These are phyloP conservation scores for Linderniella brevidens DNA, from an alignment of 257 asterid genomes.

Conservation along the genomic window DNA sequence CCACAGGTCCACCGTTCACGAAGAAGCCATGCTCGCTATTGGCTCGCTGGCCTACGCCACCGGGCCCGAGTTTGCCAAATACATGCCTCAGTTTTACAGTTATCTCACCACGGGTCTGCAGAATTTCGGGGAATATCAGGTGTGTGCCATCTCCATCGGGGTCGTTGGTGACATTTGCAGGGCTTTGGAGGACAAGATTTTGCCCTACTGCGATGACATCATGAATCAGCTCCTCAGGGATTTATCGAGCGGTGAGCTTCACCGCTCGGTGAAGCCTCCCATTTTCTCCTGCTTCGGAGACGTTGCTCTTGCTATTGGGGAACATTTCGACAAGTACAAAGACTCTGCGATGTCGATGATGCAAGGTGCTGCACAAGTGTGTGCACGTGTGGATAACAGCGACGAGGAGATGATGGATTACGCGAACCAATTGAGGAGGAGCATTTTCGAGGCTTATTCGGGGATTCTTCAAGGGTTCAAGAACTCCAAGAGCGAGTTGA, in stretches of 20 bases:
- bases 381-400: conserved; percentile 35
- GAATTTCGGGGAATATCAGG: conserved; percentile 77
- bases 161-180: conserved; percentile 82
- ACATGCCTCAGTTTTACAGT: conserved; percentile 61
- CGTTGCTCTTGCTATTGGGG: conserved; percentile 80
- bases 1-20: conserved; percentile 72
- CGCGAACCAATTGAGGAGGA: conserved; percentile 54
- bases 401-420: conserved; percentile 78
- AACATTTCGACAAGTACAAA: conserved; percentile 51
- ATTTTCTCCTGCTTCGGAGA: conserved; percentile 80
- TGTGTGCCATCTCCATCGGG: conserved; percentile 77
- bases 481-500: conserved; percentile 44
- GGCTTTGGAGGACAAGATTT: conserved; percentile 58
- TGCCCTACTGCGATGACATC: conserved; percentile 68
- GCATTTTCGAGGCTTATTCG: conserved; percentile 78
- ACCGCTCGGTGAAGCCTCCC: conserved; percentile 78
- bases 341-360: conserved; percentile 59
- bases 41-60: conserved; percentile 75
- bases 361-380: conserved; percentile 60
- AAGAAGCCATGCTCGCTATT: conserved; percentile 89
- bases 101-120: conserved; percentile 78
- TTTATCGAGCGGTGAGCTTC: conserved; percentile 49
- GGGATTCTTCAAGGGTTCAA: conserved; percentile 81
- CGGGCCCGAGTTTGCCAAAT: conserved; percentile 52
- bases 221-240: conserved; percentile 66